Evolutionary conservation across 306 rosid species (phyloP), one percentile per base, ranked within the genome.

Genomic region (Cucumis cinereus): DNA sequence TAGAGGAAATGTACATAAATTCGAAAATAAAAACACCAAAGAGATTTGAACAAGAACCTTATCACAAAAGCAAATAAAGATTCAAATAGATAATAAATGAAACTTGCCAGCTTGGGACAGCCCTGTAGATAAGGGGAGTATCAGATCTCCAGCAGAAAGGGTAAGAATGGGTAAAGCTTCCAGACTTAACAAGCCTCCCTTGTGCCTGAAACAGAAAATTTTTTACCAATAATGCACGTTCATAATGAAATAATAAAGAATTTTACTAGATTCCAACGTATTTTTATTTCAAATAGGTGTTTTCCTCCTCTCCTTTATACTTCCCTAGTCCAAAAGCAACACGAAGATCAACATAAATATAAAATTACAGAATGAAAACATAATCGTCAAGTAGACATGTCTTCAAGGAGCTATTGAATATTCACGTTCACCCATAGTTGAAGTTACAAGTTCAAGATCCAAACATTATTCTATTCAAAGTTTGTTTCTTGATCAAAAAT

Each of bases 101-200:
- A 30, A 78, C 85, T 83, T 85, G 92, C 98, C 97, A 94, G 86
- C 96, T 94, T 52, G 96, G 99, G 78, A 94, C 93, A 78, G 99
- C 97, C 85, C 97, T 87, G 83, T 94, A 92, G 77, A 94, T 94
- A 24, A 94, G 91, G 61, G 99, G 99, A 55, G 99, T 89, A 49
- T 90, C 88, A 22, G 99, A 90, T 90, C 99, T 94, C 86, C 87
- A 81, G 83, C 99, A 94, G 80, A 83, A 92, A 24, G 99, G 99
- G 78, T 94, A 94, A 58, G 99, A 89, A 88, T 94, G 99, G 17
- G 91, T 89, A 60, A 84, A 78, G 55, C 89, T 87, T 74, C 97
- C 99, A 56, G 81, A 77, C 76, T 90, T 94, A 47, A 94, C 81
- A 73, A 92, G 90, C 85, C 97, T 90, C 77, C 99, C 95, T 78